Base-by-base conservation (phyloP, 2,329 filamentous ascomycete genomes). In the Diplodia corticola region DNA sequence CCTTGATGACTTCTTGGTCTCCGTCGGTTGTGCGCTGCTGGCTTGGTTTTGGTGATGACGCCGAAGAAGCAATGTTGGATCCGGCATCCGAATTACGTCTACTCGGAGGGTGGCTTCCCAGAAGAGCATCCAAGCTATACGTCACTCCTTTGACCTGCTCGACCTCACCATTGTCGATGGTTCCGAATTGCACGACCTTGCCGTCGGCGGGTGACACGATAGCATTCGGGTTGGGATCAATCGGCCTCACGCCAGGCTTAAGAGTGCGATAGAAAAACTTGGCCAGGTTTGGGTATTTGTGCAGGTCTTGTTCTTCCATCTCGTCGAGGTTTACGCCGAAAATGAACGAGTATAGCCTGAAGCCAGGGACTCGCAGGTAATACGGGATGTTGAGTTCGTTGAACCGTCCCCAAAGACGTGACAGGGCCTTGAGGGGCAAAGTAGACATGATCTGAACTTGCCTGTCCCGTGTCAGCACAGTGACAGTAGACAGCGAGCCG, bases 141-240 rank as follows among this genome's bases (percentile, higher is more conserved):
- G 95, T 99, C 85, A 99, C 95, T 68, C 95, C 95, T 80, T 99
- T 99, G 69, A 99, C 94, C 80, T 99, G 95, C 78, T 99, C 95
- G 50, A 99, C 96, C 74, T 97, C 92, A 55, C 94, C 93, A 73
- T 93, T 88, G 73, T 96, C 90, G 66, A 99, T 97, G 71, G 88
- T 89, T 12, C 95, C 95, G 72, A 93, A 97, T 73, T 98, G 94
- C 28, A 99, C 86, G 53, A 99, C 86, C 69, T 91, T 90, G 54
- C 95, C 95, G 77, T 99, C 95, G 5, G 95, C 88, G 0, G 95
- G 96, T 0, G 92, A 95, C 7, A 98, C 81, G 5, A 99, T 81
- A 10, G 92, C 91, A 73, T 91, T 89, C 1, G 87, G 86, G 71
- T 94, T 88, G 1, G 91, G 87, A 74, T 98, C 92, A 15, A 99